phyloP scores from a whole-genome alignment of 208 protist species.

The Leptomonas pyrrhocoris region DNA sequence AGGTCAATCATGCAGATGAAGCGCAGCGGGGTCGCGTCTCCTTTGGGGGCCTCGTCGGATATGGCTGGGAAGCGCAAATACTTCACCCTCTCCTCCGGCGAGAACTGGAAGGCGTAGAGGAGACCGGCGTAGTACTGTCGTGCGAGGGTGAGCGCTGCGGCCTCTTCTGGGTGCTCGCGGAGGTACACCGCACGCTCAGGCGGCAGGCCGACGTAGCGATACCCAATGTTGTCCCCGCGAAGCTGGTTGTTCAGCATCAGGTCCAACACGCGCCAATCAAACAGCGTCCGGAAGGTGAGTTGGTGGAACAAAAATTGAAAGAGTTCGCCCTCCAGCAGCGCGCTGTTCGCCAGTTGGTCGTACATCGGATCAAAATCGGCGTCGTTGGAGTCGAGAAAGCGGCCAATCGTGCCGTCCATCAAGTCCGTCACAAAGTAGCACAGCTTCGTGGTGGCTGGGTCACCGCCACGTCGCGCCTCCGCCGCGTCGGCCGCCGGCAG shows the following conservation, averaged over 20 bases:
- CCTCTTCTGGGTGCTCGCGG: slow-evolving; percentile 17
- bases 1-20: slow-evolving; percentile 88
- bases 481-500: slow-evolving; percentile 55
- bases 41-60: background rate
- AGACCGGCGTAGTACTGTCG: slow-evolving; percentile 62
- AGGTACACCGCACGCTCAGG: slow-evolving; percentile 14
- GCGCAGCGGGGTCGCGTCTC: slow-evolving; percentile 28
- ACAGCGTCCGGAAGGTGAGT: slow-evolving; percentile 64
- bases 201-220: slow-evolving; percentile 35
- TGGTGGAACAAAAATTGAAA: slow-evolving; percentile 89
- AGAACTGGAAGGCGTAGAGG: slow-evolving; percentile 57
- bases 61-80: slow-evolving; percentile 75
- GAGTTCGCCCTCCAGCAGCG: slow-evolving; percentile 68
- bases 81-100: slow-evolving; percentile 31
- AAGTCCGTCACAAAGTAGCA: slow-evolving; percentile 83
- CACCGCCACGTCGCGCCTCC: slow-evolving; percentile 34
- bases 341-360: slow-evolving; percentile 78
- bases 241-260: slow-evolving; percentile 88
- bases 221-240: slow-evolving; percentile 88
- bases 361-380: slow-evolving; percentile 84
- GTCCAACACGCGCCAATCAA: slow-evolving; percentile 83
- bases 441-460: slow-evolving; percentile 45
- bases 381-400: slow-evolving; percentile 77
- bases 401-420: slow-evolving; percentile 87
- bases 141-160: slow-evolving; percentile 4